Conservation (phyloP, 192 early-diverging fungal species). For the Rhizoclosmatium sp. region DNA sequence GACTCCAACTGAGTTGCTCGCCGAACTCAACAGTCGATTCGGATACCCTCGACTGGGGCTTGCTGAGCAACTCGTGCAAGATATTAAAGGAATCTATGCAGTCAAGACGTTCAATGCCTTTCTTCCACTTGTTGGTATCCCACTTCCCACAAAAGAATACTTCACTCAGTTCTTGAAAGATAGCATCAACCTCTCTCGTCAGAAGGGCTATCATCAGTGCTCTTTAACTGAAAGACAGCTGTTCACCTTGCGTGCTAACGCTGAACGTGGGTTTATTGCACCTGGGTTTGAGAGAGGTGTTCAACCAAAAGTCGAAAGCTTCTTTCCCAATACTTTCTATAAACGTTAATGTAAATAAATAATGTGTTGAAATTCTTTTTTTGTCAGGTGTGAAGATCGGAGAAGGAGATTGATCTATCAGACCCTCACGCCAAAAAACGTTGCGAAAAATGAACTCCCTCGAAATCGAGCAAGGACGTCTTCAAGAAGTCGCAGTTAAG, state of each 20-base stretch:
- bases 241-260: neutral
- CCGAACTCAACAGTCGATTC: neutral
- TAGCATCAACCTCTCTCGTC: neutral
- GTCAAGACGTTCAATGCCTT: slow-evolving; percentile 14
- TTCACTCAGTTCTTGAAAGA: slow-evolving; percentile 4
- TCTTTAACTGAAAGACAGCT: neutral
- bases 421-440: too few relatives aligned
- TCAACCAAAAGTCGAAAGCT: too few relatives aligned
- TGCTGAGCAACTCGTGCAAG: slow-evolving; percentile 1
- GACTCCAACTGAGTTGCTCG: slow-evolving; percentile 1
- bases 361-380: too few relatives aligned
- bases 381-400: too few relatives aligned
- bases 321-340: too few relatives aligned
- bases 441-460: neutral
- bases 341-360: too few relatives aligned
- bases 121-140: slow-evolving; percentile 7
- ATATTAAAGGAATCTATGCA: slow-evolving; percentile 16
- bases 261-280: neutral
- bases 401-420: too few relatives aligned
- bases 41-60: slow-evolving; percentile 1
- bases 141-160: slow-evolving; percentile 14
- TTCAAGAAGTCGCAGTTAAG: neutral
- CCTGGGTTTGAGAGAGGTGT: too few relatives aligned
- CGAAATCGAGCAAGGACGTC: neutral
- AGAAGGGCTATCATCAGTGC: neutral